Percentiles rank a stretch among this genome's conserved stretches.
Evolutionary conservation across 306 rosid species (phyloP).

Genomic region (Prunus padus): DNA sequence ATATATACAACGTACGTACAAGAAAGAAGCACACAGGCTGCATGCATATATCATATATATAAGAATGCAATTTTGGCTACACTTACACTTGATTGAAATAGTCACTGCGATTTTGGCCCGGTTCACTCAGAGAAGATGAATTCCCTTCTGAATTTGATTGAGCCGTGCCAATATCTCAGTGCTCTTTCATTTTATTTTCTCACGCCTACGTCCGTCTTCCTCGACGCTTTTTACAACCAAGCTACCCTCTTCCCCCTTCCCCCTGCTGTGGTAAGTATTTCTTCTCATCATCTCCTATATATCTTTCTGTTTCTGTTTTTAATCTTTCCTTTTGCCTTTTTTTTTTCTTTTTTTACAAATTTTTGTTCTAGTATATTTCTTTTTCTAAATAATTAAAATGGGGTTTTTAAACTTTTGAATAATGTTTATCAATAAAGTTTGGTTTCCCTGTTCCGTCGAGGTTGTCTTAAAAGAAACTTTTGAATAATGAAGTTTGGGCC

Average conservation of each 20-base stretch:
- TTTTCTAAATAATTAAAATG: no score
- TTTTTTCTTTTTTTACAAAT: no score
- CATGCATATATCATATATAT: neutral
- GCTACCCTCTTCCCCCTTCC: no score
- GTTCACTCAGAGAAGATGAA: conserved; percentile 36
- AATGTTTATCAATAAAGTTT: no score
- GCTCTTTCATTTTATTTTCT: conserved; percentile 32
- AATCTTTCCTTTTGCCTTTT: no score
- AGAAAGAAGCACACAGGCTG: no score
- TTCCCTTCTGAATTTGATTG: conserved; percentile 31
- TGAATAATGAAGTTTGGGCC: neutral
- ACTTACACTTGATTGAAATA: conserved; percentile 20
- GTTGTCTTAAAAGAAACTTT: no score
- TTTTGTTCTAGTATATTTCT: no score
- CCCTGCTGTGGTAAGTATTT: neutral
- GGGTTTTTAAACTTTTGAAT: no score
- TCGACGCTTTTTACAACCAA: neutral
- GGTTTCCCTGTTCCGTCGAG: no score
- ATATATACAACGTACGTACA: no score
- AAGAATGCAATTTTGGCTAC: neutral
- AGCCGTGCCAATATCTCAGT: conserved; percentile 58
- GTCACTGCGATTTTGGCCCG: conserved; percentile 47
- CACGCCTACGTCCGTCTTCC: neutral
- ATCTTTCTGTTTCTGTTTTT: no score
- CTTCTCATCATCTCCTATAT: neutral